Base-by-base conservation (phyloP, 2,329 filamentous ascomycete species). In the Piedraia hortae region DNA sequence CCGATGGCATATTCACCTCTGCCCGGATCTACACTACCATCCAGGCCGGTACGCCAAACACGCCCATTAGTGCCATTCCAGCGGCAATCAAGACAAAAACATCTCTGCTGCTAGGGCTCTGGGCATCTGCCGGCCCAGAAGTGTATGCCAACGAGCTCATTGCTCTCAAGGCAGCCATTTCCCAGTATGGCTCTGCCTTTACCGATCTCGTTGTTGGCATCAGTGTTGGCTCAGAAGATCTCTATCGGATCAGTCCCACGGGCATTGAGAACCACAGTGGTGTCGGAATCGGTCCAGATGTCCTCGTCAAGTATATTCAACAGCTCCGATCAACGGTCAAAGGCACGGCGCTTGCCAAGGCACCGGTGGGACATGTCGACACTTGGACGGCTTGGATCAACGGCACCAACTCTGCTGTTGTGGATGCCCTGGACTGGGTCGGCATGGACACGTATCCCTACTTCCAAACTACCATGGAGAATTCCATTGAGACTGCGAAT, bases 161-260 rank as follows among this genome's bases (percentile, higher is more conserved):
- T 2, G 75, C 77, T 7, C 56, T 90, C 20, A 59, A 60, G 42
- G 47, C 53, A 20, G 72, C 77, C 32, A 69, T 80, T 32, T 31
- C 45, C 20, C 52, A 62, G 37, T 78, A 77, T 43, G 75, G 74
- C 26, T 16, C 50, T 7, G 49, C 56, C 20, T 64, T 89, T 36
- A 56, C 34, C 9, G 23, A 29, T 13, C 27, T 72, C 10, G 63
- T 89, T 18, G 68, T 65, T 12, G 18, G 73, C 41, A 82, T 90
- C 47, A 82, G 74, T 1, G 64, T 89, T 24, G 78, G 78, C 30
- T 72, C 59, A 33, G 78, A 90, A 54, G 78, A 90, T 42, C 57
- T 54, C n/a, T 56, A 55, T 39, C 33, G 74, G 38, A 60, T 58
- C 45, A 73, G 73, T 0, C 57, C 61, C n/a, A 67, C 56, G 6